Base-by-base conservation (phyloP, 164 flowering plant genomes). In the Tinospora cordifolia region DNA sequence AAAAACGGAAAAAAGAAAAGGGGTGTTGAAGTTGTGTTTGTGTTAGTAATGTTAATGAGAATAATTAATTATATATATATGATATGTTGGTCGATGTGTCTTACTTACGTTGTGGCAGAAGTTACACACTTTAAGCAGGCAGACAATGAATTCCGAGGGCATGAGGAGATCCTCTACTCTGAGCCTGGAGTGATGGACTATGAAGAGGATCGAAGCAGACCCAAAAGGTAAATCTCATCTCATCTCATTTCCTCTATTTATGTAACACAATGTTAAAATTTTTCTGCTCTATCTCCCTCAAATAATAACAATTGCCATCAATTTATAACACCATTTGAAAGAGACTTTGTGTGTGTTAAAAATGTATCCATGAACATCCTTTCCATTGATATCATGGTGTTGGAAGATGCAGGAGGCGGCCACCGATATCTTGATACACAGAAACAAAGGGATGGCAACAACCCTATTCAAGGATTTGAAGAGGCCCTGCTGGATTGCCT, bases 71-170 rank as follows among this genome's bases (percentile, higher is more conserved):
- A 70, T 62, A 59, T 77, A 59, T 60, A 9, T 79, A 73, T 81
- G 79, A 77, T 84, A 82, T 89, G 81, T 84, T 77, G 75, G 95
- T 90, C 91, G 94, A 90, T 86, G 87, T 83, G 89, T 86, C 92
- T 90, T 90, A 91, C 98, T 89, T 93, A 93, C 97, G 51, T 85
- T 85, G 81, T 91, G 92, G 97, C 98, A 91, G 97, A 93, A 87
- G 95, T 91, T 84, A 79, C 90, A 83, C 81, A 85, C 90, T 90
- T 85, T 89, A 73, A 88, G 96, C 93, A 93, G 96, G 95, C 84
- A 75, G 89, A 87, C 83, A 40, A 75, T 70, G 96, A 91, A 69
- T 82, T 81, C 81, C 84, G 89, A 82, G 95, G 96, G 80, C 88
- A 88, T 47, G 94, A 87, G 81, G 96, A 88, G 83, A 78, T 85